phyloP scores from a whole-genome alignment of 2,329 filamentous ascomycete genomes.

The Biscogniauxia mediterranea region DNA sequence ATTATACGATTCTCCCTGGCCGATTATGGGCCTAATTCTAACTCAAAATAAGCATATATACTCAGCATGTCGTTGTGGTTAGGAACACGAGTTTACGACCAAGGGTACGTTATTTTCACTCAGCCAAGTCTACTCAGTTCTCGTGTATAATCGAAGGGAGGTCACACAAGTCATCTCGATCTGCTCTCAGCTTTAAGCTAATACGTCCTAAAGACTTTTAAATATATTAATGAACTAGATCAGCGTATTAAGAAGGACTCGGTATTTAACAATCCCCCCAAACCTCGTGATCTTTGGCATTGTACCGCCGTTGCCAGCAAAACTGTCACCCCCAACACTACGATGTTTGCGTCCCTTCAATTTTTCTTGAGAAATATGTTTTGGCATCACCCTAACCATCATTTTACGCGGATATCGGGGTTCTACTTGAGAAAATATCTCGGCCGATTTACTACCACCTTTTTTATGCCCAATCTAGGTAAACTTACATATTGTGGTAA shows the following conservation, averaged over 20 bases:
- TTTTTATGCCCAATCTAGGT: neutral
- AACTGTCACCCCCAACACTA: neutral
- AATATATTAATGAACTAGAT: slow-evolving; percentile 18
- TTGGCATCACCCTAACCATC: neutral
- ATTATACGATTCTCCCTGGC: slow-evolving; percentile 24
- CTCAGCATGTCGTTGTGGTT: neutral
- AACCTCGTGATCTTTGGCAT: slow-evolving; percentile 3
- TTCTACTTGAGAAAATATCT: no score
- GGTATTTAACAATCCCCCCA: neutral
- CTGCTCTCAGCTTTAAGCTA: slow-evolving; percentile 12
- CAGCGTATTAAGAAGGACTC: slow-evolving; percentile 14
- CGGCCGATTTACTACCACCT: no score
- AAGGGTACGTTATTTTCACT: neutral
- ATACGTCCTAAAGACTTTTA: slow-evolving; percentile 7
- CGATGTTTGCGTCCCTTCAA: neutral
- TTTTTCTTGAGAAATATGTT: neutral
- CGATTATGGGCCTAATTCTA: neutral
- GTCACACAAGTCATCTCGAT: neutral
- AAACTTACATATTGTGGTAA: slow-evolving; percentile 4
- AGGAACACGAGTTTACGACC: neutral
- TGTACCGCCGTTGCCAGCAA: slow-evolving; percentile 23
- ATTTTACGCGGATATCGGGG: neutral
- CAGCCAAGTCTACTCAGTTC: neutral
- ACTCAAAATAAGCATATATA: neutral
- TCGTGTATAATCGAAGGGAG: neutral